A percentile compares a stretch with the other conserved stretches of the same genome.
Conservation (phyloP, 2,329 filamentous ascomycete genomes). For the Fusarium palustre region DNA sequence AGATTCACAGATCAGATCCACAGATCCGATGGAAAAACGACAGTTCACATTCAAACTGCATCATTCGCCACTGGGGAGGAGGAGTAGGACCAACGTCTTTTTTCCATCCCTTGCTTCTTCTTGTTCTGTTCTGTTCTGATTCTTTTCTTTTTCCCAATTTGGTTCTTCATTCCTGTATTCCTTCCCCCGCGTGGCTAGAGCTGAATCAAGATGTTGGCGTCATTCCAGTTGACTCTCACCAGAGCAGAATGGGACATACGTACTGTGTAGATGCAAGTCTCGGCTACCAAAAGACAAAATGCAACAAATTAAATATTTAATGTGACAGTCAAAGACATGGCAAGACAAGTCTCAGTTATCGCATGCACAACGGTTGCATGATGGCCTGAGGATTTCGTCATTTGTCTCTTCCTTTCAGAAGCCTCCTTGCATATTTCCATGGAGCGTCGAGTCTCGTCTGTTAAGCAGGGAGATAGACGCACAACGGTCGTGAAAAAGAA, state of each 20-base stretch:
- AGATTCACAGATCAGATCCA: slow-evolving; percentile 6
- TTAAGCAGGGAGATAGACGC: slow-evolving; percentile 29
- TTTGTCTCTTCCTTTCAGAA: background rate
- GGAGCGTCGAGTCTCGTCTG: background rate
- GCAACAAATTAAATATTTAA: background rate
- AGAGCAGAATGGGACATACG: background rate
- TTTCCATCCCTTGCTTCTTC: background rate
- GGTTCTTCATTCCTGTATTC: background rate
- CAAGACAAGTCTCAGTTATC: slow-evolving; percentile 10
- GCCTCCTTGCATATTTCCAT: slow-evolving; percentile 23
- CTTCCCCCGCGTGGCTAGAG: background rate
- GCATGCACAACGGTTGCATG: background rate
- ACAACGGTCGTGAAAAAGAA: background rate
- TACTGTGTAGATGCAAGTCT: slow-evolving; percentile 29
- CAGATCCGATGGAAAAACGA: slow-evolving; percentile 1
- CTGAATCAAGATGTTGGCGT: background rate
- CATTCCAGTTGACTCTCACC: slow-evolving; percentile 22
- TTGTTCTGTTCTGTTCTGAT: background rate
- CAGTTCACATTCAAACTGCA: slow-evolving; percentile 2
- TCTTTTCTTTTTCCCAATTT: background rate
- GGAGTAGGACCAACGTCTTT: background rate
- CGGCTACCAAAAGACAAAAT: slow-evolving; percentile 16
- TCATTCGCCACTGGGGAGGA: background rate
- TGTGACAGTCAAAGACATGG: background rate
- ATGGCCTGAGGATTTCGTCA: slow-evolving; percentile 7